These are phyloP conservation scores for Imleria badia DNA, from an alignment of 768 basidiomycete genomes.

Conservation along the genomic window DNA sequence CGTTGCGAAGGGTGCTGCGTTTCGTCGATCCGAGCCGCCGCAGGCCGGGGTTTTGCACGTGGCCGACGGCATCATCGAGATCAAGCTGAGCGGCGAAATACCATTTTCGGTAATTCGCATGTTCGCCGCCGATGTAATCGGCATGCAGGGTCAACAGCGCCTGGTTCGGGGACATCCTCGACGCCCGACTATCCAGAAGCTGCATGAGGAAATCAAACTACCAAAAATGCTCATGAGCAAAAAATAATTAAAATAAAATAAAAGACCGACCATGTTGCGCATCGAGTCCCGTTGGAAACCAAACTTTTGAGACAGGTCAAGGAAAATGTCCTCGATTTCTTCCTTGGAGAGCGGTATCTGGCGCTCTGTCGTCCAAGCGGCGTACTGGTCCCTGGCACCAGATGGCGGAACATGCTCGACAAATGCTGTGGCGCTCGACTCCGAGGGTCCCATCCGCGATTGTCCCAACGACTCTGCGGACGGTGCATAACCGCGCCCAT, in stretches of 20 bases:
- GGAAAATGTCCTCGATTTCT: constrained; percentile 97
- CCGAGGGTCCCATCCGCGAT: constrained; percentile 58
- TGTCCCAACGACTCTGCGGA: constrained; percentile 76
- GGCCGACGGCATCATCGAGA: constrained; percentile 95
- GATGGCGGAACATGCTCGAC: constrained; percentile 56
- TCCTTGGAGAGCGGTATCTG: constrained; percentile 98
- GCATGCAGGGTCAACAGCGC: constrained; percentile 95
- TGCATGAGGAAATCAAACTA: constrained; percentile 99
- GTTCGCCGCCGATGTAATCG: constrained; percentile 97
- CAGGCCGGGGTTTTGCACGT: constrained; percentile 87
- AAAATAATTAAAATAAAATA: constrained; percentile 13
- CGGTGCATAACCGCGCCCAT: constrained; percentile 63
- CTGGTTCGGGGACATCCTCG: constrained; percentile 95
- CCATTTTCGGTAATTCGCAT: constrained; percentile 99
- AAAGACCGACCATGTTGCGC: constrained; percentile 82
- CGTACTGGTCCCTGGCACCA: constrained; percentile 79
- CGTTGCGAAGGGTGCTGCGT: constrained; percentile 54
- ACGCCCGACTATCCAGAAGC: constrained; percentile 92
- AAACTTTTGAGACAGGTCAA: constrained; percentile 97
- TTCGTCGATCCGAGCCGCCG: constrained; percentile 77
- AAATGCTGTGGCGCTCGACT: constrained; percentile 70
- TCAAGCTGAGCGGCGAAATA: constrained; percentile 99
- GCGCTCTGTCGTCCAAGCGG: constrained; percentile 90
- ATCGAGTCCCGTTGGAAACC: constrained; percentile 95
- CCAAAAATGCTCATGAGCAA: constrained; percentile 2